Conservation (phyloP, 176 grass and related monocot genomes). For the Bromus sterilis region DNA sequence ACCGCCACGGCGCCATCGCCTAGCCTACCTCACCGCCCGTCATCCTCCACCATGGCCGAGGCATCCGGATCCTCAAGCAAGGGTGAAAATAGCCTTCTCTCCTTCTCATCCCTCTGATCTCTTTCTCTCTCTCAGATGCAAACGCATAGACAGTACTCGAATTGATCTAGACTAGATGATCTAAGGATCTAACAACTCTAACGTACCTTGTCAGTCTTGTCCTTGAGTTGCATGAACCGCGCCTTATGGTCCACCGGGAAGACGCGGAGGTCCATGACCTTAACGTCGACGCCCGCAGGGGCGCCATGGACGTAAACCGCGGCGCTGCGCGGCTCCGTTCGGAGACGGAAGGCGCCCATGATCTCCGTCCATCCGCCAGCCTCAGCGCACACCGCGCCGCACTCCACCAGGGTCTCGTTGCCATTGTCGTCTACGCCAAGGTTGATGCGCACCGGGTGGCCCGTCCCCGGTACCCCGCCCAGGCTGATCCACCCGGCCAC, state of each 20-base stretch:
- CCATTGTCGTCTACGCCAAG: slow-evolving; percentile 9
- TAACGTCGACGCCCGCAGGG: slow-evolving; percentile 17
- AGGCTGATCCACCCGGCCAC: slow-evolving; percentile 34
- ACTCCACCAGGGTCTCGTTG: neutral
- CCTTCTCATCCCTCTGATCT: no score
- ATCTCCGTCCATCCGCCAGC: slow-evolving; percentile 22
- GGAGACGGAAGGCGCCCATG: slow-evolving; percentile 32
- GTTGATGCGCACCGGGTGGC: slow-evolving; percentile 11
- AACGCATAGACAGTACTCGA: no score
- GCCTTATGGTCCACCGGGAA: neutral
- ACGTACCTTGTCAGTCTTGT: slow-evolving; percentile 33
- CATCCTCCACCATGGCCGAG: no score
- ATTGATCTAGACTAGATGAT: no score
- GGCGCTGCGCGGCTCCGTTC: neutral
- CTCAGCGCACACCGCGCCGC: slow-evolving; percentile 9
- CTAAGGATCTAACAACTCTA: no score
- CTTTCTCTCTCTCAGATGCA: no score
- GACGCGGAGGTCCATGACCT: slow-evolving; percentile 32
- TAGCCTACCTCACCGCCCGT: no score
- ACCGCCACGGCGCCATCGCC: no score
- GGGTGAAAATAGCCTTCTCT: no score
- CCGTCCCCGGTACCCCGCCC: neutral
- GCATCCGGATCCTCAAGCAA: no score
- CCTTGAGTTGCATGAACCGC: slow-evolving; percentile 23
- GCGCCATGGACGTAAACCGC: slow-evolving; percentile 23